phyloP scores from a whole-genome alignment of 768 basidiomycete genomes.

The Cystobasidium ongulense region DNA sequence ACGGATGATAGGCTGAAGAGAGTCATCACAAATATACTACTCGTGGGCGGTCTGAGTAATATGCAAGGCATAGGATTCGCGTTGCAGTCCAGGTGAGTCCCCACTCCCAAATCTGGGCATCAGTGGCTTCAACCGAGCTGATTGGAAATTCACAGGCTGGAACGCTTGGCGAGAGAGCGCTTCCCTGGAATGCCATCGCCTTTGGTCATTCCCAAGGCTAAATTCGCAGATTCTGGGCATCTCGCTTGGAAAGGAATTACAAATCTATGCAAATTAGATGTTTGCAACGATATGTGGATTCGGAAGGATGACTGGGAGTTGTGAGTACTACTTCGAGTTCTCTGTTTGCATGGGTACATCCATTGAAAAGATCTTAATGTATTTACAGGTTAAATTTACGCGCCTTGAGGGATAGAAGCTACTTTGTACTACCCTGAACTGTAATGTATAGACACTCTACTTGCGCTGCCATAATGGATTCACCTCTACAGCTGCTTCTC shows the following conservation, averaged over 20 bases:
- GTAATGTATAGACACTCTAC: background rate
- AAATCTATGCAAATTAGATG: conserved; percentile 85
- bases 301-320: conserved; percentile 64
- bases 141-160: conserved; percentile 46
- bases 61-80: conserved; percentile 77
- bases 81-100: conserved; percentile 66
- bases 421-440: conserved; percentile 7
- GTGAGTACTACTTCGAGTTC: background rate
- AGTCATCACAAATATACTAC: conserved; percentile 74
- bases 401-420: conserved; percentile 13
- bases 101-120: background rate
- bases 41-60: conserved; percentile 74
- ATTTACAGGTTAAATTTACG: conserved; percentile 17
- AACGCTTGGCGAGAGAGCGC: conserved; percentile 61
- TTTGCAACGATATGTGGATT: conserved; percentile 80
- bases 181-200: conserved; percentile 32
- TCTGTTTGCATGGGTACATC: background rate
- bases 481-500: background rate
- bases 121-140: background rate
- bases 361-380: background rate
- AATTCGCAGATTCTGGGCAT: conserved; percentile 80
- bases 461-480: background rate
- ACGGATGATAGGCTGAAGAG: conserved; percentile 83
- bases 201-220: conserved; percentile 85
- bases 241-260: conserved; percentile 92